phyloP scores from a whole-genome alignment of 495 filamentous ascomycete species.

The Podospora fimiseda region DNA sequence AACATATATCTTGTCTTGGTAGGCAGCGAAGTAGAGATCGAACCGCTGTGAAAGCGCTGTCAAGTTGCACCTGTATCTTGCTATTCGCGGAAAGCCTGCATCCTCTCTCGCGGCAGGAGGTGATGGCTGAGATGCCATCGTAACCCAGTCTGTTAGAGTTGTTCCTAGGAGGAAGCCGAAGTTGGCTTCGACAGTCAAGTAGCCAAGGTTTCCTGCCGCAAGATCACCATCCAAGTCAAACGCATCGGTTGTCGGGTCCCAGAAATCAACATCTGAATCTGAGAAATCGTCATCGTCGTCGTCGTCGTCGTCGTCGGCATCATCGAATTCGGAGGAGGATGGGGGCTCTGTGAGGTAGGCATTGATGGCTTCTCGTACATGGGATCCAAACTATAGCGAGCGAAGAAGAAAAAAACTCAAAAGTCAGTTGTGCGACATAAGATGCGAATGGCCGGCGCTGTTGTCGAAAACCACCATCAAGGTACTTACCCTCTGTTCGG shows the following conservation, averaged over 20 bases:
- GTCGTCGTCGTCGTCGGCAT: conserved; percentile 13
- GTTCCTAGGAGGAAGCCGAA: too few species aligned
- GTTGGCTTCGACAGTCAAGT: too few species aligned
- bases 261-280: conserved; percentile 12
- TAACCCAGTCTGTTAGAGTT: not conserved
- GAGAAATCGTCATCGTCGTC: conserved; percentile 16
- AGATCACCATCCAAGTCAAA: too few species aligned
- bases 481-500: conserved; percentile 23
- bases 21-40: conserved; percentile 74
- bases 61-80: conserved; percentile 39
- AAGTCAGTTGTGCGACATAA: not conserved
- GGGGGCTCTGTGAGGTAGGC: conserved; percentile 15
- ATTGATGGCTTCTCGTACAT: conserved; percentile 19
- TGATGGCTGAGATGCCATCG: conserved; percentile 12
- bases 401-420: not conserved
- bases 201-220: not conserved
- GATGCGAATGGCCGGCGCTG: not conserved
- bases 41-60: conserved; percentile 44
- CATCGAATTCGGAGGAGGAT: conserved; percentile 8
- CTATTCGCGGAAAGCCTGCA: conserved; percentile 26
- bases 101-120: too few species aligned
- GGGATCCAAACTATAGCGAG: conserved; percentile 21
- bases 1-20: conserved; percentile 61
- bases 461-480: not conserved
- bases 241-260: conserved; percentile 14